These are phyloP conservation scores for Penicillium coffeae DNA, from an alignment of 495 filamentous ascomycete species.

Conservation along the genomic window DNA sequence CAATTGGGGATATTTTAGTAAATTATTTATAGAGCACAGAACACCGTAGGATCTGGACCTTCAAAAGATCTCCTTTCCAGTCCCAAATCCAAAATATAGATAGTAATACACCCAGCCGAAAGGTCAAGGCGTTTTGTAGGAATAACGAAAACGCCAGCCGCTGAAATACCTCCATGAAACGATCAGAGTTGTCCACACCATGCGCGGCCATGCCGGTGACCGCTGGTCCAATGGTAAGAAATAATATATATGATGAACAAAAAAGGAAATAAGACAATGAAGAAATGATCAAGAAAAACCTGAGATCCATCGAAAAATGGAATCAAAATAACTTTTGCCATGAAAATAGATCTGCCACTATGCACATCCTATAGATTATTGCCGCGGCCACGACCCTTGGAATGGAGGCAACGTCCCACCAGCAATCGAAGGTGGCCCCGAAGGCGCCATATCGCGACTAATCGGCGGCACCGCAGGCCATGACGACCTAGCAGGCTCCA, in stretches of 20 bases:
- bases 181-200: neutral
- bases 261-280: neutral
- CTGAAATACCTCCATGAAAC: neutral
- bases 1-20: too few relatives aligned
- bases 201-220: conserved; percentile 23
- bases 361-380: conserved; percentile 6
- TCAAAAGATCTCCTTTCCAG: neutral
- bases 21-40: neutral
- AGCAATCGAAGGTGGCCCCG: conserved; percentile 13
- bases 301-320: conserved; percentile 5
- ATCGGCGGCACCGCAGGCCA: conserved; percentile 10
- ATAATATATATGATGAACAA: neutral
- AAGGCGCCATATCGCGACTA: conserved; percentile 6
- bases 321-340: neutral
- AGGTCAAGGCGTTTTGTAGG: conserved; percentile 4
- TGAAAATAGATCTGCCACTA: neutral
- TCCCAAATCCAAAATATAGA: conserved; percentile 5
- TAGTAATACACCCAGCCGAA: conserved; percentile 12
- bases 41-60: neutral
- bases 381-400: conserved; percentile 20
- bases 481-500: conserved; percentile 14
- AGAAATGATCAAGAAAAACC: neutral
- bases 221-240: conserved; percentile 1
- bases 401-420: conserved; percentile 20
- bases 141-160: neutral